Percentiles rank a stretch among this genome's conserved stretches.
Evolutionary conservation across 306 rosid species (phyloP).

Genomic region (Bauhinia variegata): DNA sequence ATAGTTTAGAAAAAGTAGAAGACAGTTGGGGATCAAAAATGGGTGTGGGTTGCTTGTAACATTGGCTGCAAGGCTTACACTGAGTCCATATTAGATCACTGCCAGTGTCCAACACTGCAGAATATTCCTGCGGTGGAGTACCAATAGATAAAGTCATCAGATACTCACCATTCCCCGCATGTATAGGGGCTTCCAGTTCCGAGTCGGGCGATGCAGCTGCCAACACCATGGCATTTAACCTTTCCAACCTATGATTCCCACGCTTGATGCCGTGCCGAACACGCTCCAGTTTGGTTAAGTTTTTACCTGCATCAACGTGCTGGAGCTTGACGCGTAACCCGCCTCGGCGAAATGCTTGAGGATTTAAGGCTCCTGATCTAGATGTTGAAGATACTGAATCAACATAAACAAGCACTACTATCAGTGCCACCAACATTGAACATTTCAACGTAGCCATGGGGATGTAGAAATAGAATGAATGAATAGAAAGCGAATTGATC

Average conservation of each 20-base stretch:
- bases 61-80: constrained; percentile 71
- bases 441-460: constrained; percentile 39
- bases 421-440: constrained; percentile 28
- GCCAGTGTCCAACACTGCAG: constrained; percentile 85
- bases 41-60: constrained; percentile 70
- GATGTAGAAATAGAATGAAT: background rate
- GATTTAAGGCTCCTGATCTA: constrained; percentile 35
- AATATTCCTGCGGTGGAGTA: constrained; percentile 60
- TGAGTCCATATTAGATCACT: constrained; percentile 95
- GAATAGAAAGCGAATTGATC: background rate
- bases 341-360: background rate
- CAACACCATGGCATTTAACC: constrained; percentile 57
- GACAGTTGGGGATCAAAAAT: constrained; percentile 73
- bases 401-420: constrained; percentile 30
- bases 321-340: constrained; percentile 60
- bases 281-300: constrained; percentile 74
- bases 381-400: constrained; percentile 54
- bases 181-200: constrained; percentile 48
- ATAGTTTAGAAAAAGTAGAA: constrained; percentile 54
- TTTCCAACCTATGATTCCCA: constrained; percentile 53
- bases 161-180: constrained; percentile 75
- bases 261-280: constrained; percentile 62
- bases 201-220: constrained; percentile 34
- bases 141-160: constrained; percentile 71
- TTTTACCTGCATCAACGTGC: constrained; percentile 68